Evolutionary conservation across 1,284 basidiomycete genomes (phyloP), one percentile per base, ranked within the genome.

Genomic region (Marasmius oreades): DNA sequence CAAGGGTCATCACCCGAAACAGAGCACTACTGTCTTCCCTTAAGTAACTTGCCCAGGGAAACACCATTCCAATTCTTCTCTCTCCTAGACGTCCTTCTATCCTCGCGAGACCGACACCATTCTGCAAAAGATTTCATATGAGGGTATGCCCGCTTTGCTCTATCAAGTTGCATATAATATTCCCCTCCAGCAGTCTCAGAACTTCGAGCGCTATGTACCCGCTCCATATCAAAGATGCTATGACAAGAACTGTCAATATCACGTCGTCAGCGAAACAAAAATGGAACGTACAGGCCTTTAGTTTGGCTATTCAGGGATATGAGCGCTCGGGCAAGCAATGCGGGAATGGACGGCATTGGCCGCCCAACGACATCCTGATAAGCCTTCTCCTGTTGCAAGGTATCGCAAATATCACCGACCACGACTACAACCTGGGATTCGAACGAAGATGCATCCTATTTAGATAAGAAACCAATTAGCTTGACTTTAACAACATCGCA

Each of bases 161-260:
- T 55, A 5, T 59, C 65, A 46, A 60, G 63, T 37, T 67, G 66
- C 7, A 57, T 56, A 26, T 58, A 61, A 26, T 33, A 50, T 16
- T 61, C 66, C 20, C 64, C 59, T 16, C 59, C 59, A 42, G 20
- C 20, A 24, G 8, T 26, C 20, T 57, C 58, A 31, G 5, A 52
- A 6, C 53, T 54, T 2, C 66, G 63, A 26, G 62, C 61, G 1
- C 28, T 51, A 52, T 73, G 65, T 1, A 69, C 63, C n/a, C 66
- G 64, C 62, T 74, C 73, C 20, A 72, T 62, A 26, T 70, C 68
- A 3, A 59, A 37, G 34, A 74, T 61, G 12, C 73, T 74, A 31
- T 10, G 44, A 10, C 48, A 18, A 26, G 31, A 23, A 20, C 20
- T 45, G 11, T 18, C 12, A 28, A 33, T 11, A 24, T 10, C 20